These are phyloP conservation scores for Aschersonia sp. DNA, from an alignment of 2,329 filamentous ascomycete species.

Conservation along the genomic window DNA sequence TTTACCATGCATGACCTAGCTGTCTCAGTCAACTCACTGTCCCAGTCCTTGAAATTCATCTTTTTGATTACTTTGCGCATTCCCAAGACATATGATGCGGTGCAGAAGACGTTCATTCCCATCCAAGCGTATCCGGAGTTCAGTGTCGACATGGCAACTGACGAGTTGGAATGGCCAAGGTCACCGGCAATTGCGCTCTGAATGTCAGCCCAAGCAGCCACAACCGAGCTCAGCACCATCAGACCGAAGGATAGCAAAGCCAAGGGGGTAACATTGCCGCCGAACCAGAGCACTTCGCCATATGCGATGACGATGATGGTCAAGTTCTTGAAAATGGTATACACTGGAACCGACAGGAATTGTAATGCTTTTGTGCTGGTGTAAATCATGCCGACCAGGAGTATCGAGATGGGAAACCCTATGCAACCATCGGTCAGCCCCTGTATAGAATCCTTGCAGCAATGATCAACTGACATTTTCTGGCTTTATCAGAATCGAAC, in stretches of 20 bases:
- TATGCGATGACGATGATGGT: constrained; percentile 98
- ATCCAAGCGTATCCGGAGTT: constrained; percentile 97
- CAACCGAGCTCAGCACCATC: constrained; percentile 88
- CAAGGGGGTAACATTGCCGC: constrained; percentile 75
- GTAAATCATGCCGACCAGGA: constrained; percentile 98
- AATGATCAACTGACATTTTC: constrained; percentile 54
- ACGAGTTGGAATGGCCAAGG: constrained; percentile 42
- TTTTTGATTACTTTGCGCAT: constrained; percentile 99
- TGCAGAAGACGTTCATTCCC: constrained; percentile 91
- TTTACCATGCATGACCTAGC: neutral
- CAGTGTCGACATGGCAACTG: constrained; percentile 69
- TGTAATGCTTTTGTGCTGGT: constrained; percentile 91
- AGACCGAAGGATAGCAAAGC: constrained; percentile 86
- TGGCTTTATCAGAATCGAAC: constrained; percentile 80
- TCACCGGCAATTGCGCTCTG: constrained; percentile 62
- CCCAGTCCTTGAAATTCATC: constrained; percentile 99
- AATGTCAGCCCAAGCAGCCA: constrained; percentile 96
- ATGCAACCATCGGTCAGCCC: neutral
- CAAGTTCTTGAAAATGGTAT: constrained; percentile 99
- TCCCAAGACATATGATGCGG: constrained; percentile 72
- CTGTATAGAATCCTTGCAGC: neutral
- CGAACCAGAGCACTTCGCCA: constrained; percentile 96
- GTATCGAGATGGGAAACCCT: constrained; percentile 94
- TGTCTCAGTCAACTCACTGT: constrained; percentile 53
- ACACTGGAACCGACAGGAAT: constrained; percentile 92